Conservation (phyloP, 1,139 yeast genomes). For the Blastobotrys buckinghamii region DNA sequence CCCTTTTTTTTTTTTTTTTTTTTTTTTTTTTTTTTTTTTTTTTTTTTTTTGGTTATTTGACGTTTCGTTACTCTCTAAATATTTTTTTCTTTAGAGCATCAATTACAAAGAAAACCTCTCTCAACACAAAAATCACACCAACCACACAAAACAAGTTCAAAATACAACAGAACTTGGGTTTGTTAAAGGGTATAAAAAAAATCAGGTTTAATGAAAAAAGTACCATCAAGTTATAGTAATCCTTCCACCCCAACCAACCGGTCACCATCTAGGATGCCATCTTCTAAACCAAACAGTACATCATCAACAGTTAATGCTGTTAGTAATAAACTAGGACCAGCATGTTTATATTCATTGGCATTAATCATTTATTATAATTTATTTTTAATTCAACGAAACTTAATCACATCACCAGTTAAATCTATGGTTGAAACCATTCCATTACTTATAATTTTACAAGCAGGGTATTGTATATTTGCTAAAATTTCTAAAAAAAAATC, state of each 20-base stretch:
- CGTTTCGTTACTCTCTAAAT: no score
- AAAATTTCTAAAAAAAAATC: constrained; percentile 14
- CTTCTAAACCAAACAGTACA: background rate
- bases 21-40: no score
- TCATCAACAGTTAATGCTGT: background rate
- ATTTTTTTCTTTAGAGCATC: no score
- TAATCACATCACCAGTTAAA: constrained; percentile 19
- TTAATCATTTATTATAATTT: constrained; percentile 5
- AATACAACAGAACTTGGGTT: no score
- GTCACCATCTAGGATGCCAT: background rate
- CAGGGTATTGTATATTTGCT: constrained; percentile 26
- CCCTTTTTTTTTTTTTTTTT: no score
- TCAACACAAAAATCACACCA: no score
- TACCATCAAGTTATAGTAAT: constrained; percentile 1
- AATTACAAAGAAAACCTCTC: no score
- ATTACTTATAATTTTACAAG: constrained; percentile 22
- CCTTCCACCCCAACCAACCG: background rate
- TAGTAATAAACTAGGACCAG: constrained; percentile 1
- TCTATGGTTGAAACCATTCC: constrained; percentile 24
- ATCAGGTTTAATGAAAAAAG: background rate
- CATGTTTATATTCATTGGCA: background rate
- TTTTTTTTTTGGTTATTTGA: no score
- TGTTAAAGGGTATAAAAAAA: no score
- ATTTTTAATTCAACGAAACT: constrained; percentile 10
- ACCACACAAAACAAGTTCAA: no score